Base-by-base conservation (phyloP, 2,329 filamentous ascomycete species). In the Scedosporium apiospermum region DNA sequence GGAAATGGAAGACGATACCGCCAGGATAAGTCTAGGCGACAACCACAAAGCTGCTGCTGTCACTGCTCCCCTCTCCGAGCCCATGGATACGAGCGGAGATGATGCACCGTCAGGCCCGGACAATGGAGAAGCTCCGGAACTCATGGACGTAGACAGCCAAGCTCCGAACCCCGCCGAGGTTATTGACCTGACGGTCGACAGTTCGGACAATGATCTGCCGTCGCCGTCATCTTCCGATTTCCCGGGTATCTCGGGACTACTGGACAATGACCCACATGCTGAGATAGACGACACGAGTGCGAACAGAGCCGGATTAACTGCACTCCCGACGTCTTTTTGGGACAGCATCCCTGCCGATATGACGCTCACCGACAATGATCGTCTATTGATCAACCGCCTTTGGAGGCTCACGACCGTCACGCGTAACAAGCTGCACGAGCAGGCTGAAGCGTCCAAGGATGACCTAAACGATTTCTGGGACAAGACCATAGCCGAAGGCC, bases 401-500 rank as follows among this genome's bases (percentile, higher is more conserved):
- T 76, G 21, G 58, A n/a, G 18, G 12, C 18, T 42, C 23, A 58
- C 55, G 18, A 74, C 0, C 65, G 71, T 16, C 69, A 71, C 9
- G 71, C 68, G 34, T 71, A 74, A 38, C n/a, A 49, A 42, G 51
- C 7, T 14, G 26, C 55, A 57, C 18, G 26, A 18, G 5, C 26
- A 9, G 18, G 30, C 6, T 9, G 12, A 46, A 27, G 10, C 14
- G 34, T 16, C 4, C n/a, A 23, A 10, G 26, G 10, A 7, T 1
- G 18, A 51, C 18, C n/a, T 10, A 6, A 57, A 57, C 6, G 34
- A 27, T 26, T 26, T 63, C 51, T 21, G 16, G 58, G 67, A 65
- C 14, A 64, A 65, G n/a, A 65, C 64, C 3, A 73, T 77, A 34
- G 65, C 77, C 1, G 72, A 71, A 16, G 68, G 46, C 23, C 60